These are phyloP conservation scores for Mimosa pudica DNA, from an alignment of 306 rosid species.

Conservation along the genomic window DNA sequence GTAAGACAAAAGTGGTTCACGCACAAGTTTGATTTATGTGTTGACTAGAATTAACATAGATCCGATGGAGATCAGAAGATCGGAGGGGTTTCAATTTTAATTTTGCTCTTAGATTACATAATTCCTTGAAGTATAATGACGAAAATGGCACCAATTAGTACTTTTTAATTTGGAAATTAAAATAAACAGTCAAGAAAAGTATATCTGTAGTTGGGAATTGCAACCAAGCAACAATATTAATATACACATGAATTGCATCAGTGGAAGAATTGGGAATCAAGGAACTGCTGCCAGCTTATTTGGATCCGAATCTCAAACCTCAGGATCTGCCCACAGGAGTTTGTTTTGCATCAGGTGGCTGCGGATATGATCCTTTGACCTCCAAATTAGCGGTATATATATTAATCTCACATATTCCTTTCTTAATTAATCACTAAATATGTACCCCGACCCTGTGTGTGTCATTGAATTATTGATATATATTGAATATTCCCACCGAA, in stretches of 20 bases:
- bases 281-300: constrained; percentile 61
- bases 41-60: neutral
- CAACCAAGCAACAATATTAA: neutral
- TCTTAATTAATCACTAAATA: neutral
- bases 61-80: neutral
- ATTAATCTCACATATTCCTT: neutral
- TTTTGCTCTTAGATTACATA: neutral
- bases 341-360: constrained; percentile 78
- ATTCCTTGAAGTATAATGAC: neutral
- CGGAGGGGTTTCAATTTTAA: neutral
- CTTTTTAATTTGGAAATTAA: neutral
- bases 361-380: constrained; percentile 79
- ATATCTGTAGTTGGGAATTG: neutral
- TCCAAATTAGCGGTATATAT: constrained; percentile 45
- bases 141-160: neutral
- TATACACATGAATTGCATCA: constrained; percentile 3
- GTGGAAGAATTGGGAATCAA: constrained; percentile 68
- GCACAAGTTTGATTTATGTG: neutral
- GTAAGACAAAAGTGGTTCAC: too few relatives aligned
- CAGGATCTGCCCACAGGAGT: constrained; percentile 66
- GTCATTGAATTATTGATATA: neutral
- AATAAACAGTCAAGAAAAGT: neutral
- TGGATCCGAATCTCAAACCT: constrained; percentile 52
- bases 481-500: neutral
- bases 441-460: neutral